These are phyloP conservation scores for Colletotrichum chrysophilum DNA, from an alignment of 2,329 filamentous ascomycete genomes.

Conservation along the genomic window DNA sequence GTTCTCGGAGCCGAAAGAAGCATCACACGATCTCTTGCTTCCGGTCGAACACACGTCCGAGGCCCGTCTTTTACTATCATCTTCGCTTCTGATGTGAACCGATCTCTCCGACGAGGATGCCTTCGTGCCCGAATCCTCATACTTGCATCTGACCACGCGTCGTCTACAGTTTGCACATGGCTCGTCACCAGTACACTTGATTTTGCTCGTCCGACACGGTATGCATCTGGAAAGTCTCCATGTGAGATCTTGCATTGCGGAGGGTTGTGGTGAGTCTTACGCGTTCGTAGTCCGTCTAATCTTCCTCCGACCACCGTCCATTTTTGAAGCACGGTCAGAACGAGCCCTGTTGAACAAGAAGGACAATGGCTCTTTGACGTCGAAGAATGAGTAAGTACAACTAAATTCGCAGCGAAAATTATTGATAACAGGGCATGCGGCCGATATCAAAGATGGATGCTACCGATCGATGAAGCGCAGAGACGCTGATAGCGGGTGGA, in stretches of 20 bases:
- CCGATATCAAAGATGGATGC: background rate
- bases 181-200: conserved; percentile 38
- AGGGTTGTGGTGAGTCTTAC: background rate
- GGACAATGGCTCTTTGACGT: background rate
- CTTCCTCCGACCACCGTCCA: background rate
- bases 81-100: background rate
- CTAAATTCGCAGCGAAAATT: background rate
- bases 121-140: conserved; percentile 31
- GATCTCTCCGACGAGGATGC: conserved; percentile 27
- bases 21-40: background rate
- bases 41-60: background rate
- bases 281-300: background rate
- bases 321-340: background rate
- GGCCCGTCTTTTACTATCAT: background rate
- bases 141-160: conserved; percentile 33
- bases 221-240: conserved; percentile 27
- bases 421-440: background rate
- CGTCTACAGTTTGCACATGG: conserved; percentile 37
- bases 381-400: background rate
- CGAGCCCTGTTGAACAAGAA: accelerated
- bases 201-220: conserved; percentile 37
- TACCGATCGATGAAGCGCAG: background rate
- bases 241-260: background rate
- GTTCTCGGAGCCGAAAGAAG: background rate
- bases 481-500: background rate